Base-by-base conservation (phyloP, 352 stramenopile species). In the Globisporangium recalcitrans region DNA sequence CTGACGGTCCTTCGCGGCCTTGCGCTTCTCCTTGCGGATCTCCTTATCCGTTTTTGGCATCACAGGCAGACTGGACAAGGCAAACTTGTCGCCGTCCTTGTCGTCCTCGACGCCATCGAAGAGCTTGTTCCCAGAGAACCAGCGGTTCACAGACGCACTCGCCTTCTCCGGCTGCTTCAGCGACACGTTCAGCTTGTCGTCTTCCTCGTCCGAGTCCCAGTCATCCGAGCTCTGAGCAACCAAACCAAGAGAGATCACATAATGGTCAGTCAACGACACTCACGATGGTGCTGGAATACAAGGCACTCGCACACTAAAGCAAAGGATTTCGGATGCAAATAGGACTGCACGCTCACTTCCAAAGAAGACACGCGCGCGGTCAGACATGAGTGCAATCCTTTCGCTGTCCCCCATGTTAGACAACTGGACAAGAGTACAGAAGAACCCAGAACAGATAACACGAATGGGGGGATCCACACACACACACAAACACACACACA, bases 1-100 rank as follows among this genome's bases (percentile, higher is more conserved):
- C 55, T 98, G 82, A 1, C 94, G 85, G 9, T 97, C 89, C 57
- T 88, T 86, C 0, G 92, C 94, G 56, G 98, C 98, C 62, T 98
- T 90, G 19, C 97, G 87, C 72, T 99, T 99, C 42, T 98, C 93
- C 52, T 98, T 90, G 32, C 98, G 96, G 60, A 98, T 95, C 67
- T 99, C 83, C 70, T 99, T 99, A 64, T 99, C 98, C 0, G 97
- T 99, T 74, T 98, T 98, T 0, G 97, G 97, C 90, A 99, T 99
- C 10, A 87, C 83, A 0, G 80, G 72, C 21, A 91, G 8, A 38
- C 16, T 31, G 10, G n/a, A n/a, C n/a, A n/a, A n/a, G n/a, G n/a
- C n/a, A n/a, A 56, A 46, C 48, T 69, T 65, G 10, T 71, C 19
- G 0, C 65, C 65, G 2, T 90, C 74, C 44, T 85, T 84, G 3